Evolutionary conservation across 2,329 filamentous ascomycete genomes (phyloP).

Genomic region (Epichloe elymi): DNA sequence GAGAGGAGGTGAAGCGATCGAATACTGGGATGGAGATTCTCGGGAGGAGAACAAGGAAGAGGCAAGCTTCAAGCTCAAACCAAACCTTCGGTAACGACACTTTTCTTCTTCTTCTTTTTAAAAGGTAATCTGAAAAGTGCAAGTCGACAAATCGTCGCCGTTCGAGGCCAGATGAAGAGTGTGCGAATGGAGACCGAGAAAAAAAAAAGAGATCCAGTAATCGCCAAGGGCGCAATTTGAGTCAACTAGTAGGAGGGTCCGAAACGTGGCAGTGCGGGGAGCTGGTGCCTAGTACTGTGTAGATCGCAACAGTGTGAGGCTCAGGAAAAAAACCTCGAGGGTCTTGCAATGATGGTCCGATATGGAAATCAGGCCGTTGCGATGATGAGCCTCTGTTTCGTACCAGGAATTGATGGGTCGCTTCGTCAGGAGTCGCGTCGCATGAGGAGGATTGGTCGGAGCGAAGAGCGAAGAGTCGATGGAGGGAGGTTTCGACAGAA

Average conservation of each 20-base stretch:
- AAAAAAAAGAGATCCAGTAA: background rate
- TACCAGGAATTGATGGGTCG: background rate
- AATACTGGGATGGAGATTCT: slow-evolving; percentile 19
- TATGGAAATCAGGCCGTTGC: background rate
- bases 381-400: slow-evolving; percentile 1
- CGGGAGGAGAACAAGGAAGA: slow-evolving; percentile 24
- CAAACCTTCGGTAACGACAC: slow-evolving; percentile 11
- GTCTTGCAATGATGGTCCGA: background rate
- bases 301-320: background rate
- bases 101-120: background rate
- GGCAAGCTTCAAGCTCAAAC: slow-evolving; percentile 26
- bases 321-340: background rate
- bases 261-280: background rate
- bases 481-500: background rate
- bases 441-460: background rate
- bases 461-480: background rate
- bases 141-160: background rate
- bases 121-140: background rate
- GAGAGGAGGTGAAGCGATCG: slow-evolving; percentile 24
- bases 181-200: background rate
- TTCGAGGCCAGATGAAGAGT: background rate
- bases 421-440: background rate
- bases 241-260: background rate
- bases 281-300: background rate
- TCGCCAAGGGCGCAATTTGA: background rate